A percentile compares a stretch with the other conserved stretches of the same genome.
phyloP scores from a whole-genome alignment of 805 yeast species.

The Metschnikowia peoriensis region DNA sequence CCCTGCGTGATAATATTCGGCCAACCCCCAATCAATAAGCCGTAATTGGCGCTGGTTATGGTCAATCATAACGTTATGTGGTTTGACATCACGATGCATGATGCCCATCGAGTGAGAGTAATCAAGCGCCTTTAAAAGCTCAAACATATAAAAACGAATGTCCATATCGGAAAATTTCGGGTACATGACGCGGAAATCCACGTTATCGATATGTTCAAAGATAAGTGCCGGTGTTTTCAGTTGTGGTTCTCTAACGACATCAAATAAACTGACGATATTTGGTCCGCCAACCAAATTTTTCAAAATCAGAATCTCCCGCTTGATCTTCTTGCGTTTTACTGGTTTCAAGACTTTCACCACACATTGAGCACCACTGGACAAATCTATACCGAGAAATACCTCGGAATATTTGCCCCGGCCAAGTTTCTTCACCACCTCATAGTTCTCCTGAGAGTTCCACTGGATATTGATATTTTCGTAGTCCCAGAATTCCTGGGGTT shows the following conservation, averaged over 20 bases:
- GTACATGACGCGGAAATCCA: conserved; percentile 82
- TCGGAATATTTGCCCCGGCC: conserved; percentile 95
- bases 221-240: conserved; percentile 86
- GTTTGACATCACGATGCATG: conserved; percentile 92
- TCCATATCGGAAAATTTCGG: conserved; percentile 76
- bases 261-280: conserved; percentile 70
- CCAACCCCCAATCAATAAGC: conserved; percentile 92
- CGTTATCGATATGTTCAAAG: conserved; percentile 80
- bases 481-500: conserved; percentile 87
- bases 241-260: conserved; percentile 83
- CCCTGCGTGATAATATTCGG: conserved; percentile 89
- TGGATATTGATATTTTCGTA: conserved; percentile 62
- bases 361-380: conserved; percentile 57
- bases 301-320: conserved; percentile 83
- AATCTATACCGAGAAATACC: conserved; percentile 81
- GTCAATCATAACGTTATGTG: conserved; percentile 92
- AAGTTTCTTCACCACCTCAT: conserved; percentile 78
- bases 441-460: conserved; percentile 85
- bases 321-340: conserved; percentile 87
- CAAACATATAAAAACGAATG: conserved; percentile 79
- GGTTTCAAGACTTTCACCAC: conserved; percentile 93
- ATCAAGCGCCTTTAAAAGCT: conserved; percentile 78
- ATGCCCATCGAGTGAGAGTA: conserved; percentile 92
- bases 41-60: conserved; percentile 60
- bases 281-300: conserved; percentile 85